Conservation (phyloP, 768 basidiomycete species). For the Pleurotus eryngii region DNA sequence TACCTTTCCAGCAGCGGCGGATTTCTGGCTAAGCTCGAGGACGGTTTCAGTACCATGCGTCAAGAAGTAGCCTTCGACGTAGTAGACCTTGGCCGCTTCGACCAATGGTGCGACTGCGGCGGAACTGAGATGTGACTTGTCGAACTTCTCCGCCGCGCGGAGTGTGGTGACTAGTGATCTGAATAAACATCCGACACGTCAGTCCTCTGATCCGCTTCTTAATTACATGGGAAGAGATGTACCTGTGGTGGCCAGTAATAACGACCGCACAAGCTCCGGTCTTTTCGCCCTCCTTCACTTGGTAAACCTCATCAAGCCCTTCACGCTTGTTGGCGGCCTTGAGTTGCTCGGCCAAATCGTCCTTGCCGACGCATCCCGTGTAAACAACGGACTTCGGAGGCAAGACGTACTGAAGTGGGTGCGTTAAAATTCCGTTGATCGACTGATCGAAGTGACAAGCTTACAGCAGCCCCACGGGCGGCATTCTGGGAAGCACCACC, state of each 20-base stretch:
- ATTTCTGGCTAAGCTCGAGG: conserved; percentile 73
- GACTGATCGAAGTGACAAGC: conserved; percentile 22
- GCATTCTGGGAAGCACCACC: conserved; percentile 97
- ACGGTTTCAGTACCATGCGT: conserved; percentile 82
- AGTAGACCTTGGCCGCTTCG: conserved; percentile 80
- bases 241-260: conserved; percentile 92
- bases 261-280: conserved; percentile 97
- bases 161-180: conserved; percentile 94
- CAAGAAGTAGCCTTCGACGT: conserved; percentile 96
- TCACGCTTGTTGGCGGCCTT: conserved; percentile 89
- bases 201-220: neutral
- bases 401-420: conserved; percentile 72
- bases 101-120: conserved; percentile 73
- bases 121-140: conserved; percentile 73
- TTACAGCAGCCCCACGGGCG: conserved; percentile 91
- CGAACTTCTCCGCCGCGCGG: conserved; percentile 87
- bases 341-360: conserved; percentile 87
- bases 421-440: neutral
- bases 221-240: conserved; percentile 15
- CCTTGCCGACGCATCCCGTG: conserved; percentile 91
- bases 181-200: neutral
- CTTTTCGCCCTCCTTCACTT: conserved; percentile 80
- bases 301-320: conserved; percentile 85
- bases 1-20: conserved; percentile 75
- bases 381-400: conserved; percentile 88